Conservation (phyloP, 345 rosid species). For the Eucalyptus regnans region DNA sequence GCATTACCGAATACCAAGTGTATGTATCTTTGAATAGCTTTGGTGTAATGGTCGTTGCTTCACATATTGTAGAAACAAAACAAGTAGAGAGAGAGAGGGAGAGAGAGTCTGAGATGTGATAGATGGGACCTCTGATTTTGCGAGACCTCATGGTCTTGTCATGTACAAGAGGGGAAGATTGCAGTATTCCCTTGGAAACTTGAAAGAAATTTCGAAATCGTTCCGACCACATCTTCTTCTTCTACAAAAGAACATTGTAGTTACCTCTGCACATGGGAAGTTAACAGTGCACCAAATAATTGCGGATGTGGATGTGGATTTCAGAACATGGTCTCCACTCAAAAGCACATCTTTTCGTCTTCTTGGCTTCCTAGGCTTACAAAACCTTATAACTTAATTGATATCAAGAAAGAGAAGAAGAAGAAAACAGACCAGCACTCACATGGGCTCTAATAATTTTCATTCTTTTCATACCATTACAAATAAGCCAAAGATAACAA, state of each 20-base stretch:
- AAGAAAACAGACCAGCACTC: not conserved
- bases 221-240: not conserved
- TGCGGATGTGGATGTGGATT: not conserved
- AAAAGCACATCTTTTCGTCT: not conserved
- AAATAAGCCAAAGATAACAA: not conserved
- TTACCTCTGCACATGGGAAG: not conserved
- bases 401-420: not conserved
- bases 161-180: not conserved
- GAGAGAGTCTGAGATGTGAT: conserved; percentile 6
- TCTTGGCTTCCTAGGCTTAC: not conserved
- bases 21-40: not conserved
- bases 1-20: not conserved
- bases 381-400: not conserved
- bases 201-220: not conserved
- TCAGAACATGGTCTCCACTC: not conserved
- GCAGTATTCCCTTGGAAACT: not conserved
- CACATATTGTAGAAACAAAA: not conserved
- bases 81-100: not conserved
- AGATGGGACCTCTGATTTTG: conserved; percentile 10
- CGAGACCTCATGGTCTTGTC: conserved; percentile 6
- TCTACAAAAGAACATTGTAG: not conserved
- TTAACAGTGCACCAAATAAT: not conserved
- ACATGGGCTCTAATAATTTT: not conserved
- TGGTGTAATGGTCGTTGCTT: not conserved
- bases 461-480: not conserved